A percentile compares a stretch with the other conserved stretches of the same genome.
These are phyloP conservation scores for Vaccinium myrtillus DNA, from an alignment of 148 eudicot species.

Conservation along the genomic window DNA sequence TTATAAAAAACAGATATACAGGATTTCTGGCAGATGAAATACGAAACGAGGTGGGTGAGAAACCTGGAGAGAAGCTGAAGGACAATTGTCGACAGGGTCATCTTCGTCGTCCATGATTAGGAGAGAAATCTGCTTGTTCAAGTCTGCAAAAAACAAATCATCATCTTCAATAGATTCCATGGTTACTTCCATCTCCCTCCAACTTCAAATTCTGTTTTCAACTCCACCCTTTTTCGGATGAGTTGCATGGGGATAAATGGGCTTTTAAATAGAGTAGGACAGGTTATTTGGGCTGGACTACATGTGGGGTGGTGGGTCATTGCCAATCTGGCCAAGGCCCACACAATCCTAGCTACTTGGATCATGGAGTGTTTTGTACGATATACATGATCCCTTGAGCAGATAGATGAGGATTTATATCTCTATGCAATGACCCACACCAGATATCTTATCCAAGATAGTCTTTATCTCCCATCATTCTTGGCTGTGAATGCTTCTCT, in stretches of 20 bases:
- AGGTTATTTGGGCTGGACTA: not conserved
- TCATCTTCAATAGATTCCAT: conserved; percentile 43
- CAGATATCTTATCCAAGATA: no score
- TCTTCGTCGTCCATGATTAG: conserved; percentile 78
- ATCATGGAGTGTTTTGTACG: not conserved
- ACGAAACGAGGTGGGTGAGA: not conserved
- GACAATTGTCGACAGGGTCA: conserved; percentile 30
- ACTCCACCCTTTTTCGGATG: not conserved
- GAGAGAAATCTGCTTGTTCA: conserved; percentile 77
- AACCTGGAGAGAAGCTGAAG: conserved; percentile 56
- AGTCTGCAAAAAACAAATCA: conserved; percentile 56
- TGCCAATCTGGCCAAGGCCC: conserved; percentile 22
- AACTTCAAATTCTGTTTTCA: not conserved
- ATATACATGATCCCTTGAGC: no score
- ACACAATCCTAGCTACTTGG: not conserved
- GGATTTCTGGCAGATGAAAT: not conserved
- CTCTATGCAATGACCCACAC: no score
- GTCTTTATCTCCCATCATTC: no score
- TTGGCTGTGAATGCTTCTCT: no score
- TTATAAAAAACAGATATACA: no score
- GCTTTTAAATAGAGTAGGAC: not conserved
- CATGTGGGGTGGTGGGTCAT: conserved; percentile 34
- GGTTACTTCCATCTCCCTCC: conserved; percentile 40
- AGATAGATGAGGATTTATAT: no score
- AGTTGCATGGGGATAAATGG: not conserved